Evolutionary conservation across 768 basidiomycete genomes (phyloP).

Genomic region (Suillus subluteus): DNA sequence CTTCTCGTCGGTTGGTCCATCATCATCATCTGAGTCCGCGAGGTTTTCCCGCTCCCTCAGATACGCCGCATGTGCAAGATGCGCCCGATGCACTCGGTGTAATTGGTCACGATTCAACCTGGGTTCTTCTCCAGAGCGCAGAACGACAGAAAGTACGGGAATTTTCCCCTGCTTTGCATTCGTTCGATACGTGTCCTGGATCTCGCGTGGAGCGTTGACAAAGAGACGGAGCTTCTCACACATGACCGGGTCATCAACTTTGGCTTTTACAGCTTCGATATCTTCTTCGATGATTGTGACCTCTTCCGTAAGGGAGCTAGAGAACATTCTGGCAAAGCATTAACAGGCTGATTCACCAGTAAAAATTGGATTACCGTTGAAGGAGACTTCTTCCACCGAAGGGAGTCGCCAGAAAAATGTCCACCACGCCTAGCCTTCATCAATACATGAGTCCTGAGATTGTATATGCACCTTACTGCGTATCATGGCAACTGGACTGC

Average conservation of each 20-base stretch:
- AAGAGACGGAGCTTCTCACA: constrained; percentile 88
- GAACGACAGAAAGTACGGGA: constrained; percentile 77
- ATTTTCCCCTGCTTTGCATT: constrained; percentile 78
- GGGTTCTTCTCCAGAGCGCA: constrained; percentile 80
- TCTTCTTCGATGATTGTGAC: constrained; percentile 83
- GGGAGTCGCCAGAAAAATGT: constrained; percentile 95
- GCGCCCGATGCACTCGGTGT: constrained; percentile 77
- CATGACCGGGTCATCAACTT: constrained; percentile 85
- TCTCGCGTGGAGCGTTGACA: constrained; percentile 85
- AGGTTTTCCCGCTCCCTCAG: constrained; percentile 57
- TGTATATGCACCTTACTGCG: constrained; percentile 54
- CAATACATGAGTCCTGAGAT: constrained; percentile 10
- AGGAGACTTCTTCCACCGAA: constrained; percentile 93
- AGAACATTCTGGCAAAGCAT: constrained; percentile 80
- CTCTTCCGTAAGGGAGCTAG: constrained; percentile 88
- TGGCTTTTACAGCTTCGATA: constrained; percentile 83
- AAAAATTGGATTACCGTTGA: constrained; percentile 60
- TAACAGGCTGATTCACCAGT: not conserved
- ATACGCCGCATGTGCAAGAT: constrained; percentile 81
- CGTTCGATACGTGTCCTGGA: constrained; percentile 78
- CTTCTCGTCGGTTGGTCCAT: constrained; percentile 92
- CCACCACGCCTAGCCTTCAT: constrained; percentile 60
- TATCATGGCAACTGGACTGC: constrained; percentile 97
- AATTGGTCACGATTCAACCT: constrained; percentile 76
- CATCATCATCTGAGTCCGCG: constrained; percentile 88